phyloP scores from a whole-genome alignment of 1,284 basidiomycete genomes.

The Coniferiporia weirii region DNA sequence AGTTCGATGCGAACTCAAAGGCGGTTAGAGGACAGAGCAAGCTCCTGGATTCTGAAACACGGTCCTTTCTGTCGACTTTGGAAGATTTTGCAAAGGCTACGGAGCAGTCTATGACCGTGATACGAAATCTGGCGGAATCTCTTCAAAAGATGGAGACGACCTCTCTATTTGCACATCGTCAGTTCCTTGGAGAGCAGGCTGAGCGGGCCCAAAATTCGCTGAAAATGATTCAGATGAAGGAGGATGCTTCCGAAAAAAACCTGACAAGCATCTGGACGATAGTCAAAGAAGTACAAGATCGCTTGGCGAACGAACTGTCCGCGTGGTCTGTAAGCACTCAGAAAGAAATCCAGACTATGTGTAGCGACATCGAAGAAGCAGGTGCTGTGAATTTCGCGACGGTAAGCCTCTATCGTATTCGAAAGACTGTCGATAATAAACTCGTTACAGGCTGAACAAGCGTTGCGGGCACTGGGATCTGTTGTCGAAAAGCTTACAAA shows the following conservation, averaged over 20 bases:
- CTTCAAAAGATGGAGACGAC: slow-evolving; percentile 51
- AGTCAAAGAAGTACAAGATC: slow-evolving; percentile 48
- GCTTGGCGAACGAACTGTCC: slow-evolving; percentile 46
- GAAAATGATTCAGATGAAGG: slow-evolving; percentile 42
- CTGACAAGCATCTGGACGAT: slow-evolving; percentile 32
- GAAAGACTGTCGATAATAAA: slow-evolving; percentile 5
- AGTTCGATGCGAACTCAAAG: slow-evolving; percentile 63
- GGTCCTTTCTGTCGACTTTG: slow-evolving; percentile 52
- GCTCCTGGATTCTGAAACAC: slow-evolving; percentile 46
- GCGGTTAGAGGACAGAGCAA: slow-evolving; percentile 60
- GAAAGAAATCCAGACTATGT: slow-evolving; percentile 43
- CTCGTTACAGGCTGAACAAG: slow-evolving; percentile 43
- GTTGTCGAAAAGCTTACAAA: slow-evolving; percentile 57
- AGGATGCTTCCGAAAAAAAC: slow-evolving; percentile 16
- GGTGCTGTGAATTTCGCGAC: slow-evolving; percentile 34
- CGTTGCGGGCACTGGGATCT: slow-evolving; percentile 44
- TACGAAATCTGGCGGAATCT: slow-evolving; percentile 52
- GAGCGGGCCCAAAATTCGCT: slow-evolving; percentile 53
- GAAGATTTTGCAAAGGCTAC: slow-evolving; percentile 59
- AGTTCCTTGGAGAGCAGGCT: slow-evolving; percentile 57
- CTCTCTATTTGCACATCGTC: slow-evolving; percentile 41
- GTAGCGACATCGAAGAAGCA: slow-evolving; percentile 38
- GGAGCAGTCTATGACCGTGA: slow-evolving; percentile 43
- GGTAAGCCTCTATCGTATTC: slow-evolving; percentile 28
- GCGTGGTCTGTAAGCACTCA: slow-evolving; percentile 51